A percentile compares a stretch with the other conserved stretches of the same genome.
phyloP scores from a whole-genome alignment of 352 stramenopile genomes.

The Phytophthora europaea region DNA sequence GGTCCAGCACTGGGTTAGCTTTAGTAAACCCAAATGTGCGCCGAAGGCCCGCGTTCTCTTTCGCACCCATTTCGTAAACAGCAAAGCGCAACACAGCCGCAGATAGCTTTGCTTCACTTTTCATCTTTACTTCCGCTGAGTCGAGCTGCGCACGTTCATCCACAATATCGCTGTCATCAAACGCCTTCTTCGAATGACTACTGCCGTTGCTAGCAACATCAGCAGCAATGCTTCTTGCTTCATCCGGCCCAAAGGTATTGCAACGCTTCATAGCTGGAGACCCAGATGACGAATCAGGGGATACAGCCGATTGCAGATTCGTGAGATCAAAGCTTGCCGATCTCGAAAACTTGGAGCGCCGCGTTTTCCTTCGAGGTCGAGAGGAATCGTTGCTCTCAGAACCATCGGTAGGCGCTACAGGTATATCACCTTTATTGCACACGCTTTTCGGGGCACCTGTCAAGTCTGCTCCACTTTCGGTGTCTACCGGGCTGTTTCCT shows the following conservation, averaged over 20 bases:
- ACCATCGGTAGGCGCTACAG: slow-evolving; percentile 6
- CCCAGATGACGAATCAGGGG: slow-evolving; percentile 31
- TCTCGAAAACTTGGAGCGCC: slow-evolving; percentile 69
- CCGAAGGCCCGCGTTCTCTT: slow-evolving; percentile 63
- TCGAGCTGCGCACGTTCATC: slow-evolving; percentile 49
- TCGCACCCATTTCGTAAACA: slow-evolving; percentile 77
- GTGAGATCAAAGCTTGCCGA: slow-evolving; percentile 84
- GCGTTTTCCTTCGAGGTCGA: slow-evolving; percentile 23
- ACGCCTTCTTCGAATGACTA: slow-evolving; percentile 61
- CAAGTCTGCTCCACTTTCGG: slow-evolving; percentile 19
- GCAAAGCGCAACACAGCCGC: slow-evolving; percentile 78
- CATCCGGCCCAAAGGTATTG: slow-evolving; percentile 37
- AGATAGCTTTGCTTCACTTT: slow-evolving; percentile 53
- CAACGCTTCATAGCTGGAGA: slow-evolving; percentile 36
- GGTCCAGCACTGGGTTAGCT: slow-evolving; percentile 75
- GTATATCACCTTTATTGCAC: neutral
- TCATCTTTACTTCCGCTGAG: slow-evolving; percentile 39
- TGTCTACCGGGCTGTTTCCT: slow-evolving; percentile 11
- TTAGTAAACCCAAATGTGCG: slow-evolving; percentile 76
- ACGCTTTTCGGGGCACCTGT: neutral
- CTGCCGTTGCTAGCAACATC: slow-evolving; percentile 27
- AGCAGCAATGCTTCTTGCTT: slow-evolving; percentile 13
- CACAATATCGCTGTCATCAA: slow-evolving; percentile 88
- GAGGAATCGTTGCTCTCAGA: slow-evolving; percentile 6
- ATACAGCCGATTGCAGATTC: slow-evolving; percentile 45